Evolutionary conservation across 2,329 filamentous ascomycete species (phyloP).

Genomic region (Penicillium crustosum): DNA sequence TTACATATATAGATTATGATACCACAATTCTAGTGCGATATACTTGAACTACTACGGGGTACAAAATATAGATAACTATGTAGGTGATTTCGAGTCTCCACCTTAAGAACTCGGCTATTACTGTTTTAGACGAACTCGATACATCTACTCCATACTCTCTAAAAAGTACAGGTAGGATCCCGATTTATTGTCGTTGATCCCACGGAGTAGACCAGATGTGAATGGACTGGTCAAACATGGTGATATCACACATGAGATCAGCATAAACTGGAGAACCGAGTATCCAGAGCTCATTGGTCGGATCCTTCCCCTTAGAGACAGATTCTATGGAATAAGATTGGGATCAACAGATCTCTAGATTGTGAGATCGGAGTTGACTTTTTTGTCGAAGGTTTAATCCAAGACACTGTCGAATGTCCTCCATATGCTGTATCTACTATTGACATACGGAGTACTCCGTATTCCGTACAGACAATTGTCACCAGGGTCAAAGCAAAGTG

Average conservation of each 20-base stretch:
- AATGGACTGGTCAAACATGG: not conserved
- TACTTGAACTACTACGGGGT: not conserved
- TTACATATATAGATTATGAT: not conserved
- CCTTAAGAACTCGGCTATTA: not conserved
- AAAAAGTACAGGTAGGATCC: not conserved
- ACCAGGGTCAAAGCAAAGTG: not conserved
- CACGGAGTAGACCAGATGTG: not conserved
- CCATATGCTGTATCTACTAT: too few species aligned
- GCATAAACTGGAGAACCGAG: not conserved
- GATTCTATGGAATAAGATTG: conserved; percentile 12
- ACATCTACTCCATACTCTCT: not conserved
- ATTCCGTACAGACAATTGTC: too few species aligned
- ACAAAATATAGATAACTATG: not conserved
- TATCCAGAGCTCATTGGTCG: not conserved
- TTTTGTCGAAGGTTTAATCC: not conserved
- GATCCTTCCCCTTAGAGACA: not conserved
- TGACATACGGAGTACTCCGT: not conserved
- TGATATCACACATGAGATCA: not conserved
- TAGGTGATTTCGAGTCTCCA: not conserved
- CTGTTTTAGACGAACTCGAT: not conserved
- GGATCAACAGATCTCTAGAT: conserved; percentile 18
- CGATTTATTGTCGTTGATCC: not conserved
- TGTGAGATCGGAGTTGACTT: conserved; percentile 2
- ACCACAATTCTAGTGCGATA: not conserved
- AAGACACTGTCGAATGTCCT: not conserved